A percentile compares a stretch with the other conserved stretches of the same genome.
Evolutionary conservation across 495 filamentous ascomycete genomes (phyloP).

Genomic region (Articulospora tetracladia): DNA sequence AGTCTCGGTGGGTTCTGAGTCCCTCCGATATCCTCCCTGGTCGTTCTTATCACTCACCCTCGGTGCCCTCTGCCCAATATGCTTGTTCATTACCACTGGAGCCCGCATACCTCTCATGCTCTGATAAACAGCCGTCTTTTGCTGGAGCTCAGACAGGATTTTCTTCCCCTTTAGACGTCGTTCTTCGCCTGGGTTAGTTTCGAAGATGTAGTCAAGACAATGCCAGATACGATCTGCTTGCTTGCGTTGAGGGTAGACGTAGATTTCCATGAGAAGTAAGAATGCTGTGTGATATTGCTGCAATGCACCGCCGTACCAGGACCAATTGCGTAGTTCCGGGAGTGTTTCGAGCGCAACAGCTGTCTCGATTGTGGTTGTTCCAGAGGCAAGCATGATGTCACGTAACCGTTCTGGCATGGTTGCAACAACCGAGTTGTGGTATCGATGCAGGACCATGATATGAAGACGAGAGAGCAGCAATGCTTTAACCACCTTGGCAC

Average conservation of each 20-base stretch:
- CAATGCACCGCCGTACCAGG: conserved; percentile 53
- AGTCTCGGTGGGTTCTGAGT: not conserved
- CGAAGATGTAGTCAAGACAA: conserved; percentile 68
- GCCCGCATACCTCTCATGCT: conserved; percentile 25
- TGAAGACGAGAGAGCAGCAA: conserved; percentile 58
- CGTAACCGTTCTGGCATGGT: conserved; percentile 42
- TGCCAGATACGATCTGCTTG: conserved; percentile 62
- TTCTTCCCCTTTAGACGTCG: conserved; percentile 18
- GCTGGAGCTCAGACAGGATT: conserved; percentile 22
- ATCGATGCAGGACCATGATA: conserved; percentile 62
- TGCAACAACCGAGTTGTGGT: conserved; percentile 51
- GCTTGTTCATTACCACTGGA: conserved; percentile 18
- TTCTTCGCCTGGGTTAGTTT: conserved; percentile 24
- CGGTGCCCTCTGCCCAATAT: conserved; percentile 19
- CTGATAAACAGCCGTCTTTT: conserved; percentile 26
- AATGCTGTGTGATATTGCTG: conserved; percentile 54
- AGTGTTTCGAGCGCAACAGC: conserved; percentile 55
- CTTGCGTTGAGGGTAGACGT: conserved; percentile 48
- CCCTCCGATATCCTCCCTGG: not conserved
- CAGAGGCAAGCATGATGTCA: conserved; percentile 45
- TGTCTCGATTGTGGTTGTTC: conserved; percentile 53
- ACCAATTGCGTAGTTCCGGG: conserved; percentile 45
- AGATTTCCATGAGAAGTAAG: conserved; percentile 49
- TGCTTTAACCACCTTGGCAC: conserved; percentile 52
- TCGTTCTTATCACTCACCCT: conserved; percentile 1